Conservation (phyloP, 208 protist genomes). For the Entamoeba dispar region DNA sequence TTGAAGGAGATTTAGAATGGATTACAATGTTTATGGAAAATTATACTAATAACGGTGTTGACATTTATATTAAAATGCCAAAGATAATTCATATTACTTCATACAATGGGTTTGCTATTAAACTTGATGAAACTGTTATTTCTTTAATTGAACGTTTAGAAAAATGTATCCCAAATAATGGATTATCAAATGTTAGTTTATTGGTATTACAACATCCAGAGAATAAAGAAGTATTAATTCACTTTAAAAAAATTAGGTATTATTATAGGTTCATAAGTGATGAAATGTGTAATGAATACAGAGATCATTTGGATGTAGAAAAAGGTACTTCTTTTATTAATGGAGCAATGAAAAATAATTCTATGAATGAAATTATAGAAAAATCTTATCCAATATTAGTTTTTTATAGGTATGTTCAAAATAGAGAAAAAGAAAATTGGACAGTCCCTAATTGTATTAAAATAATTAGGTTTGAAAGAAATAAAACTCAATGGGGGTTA, state of each 20-base stretch:
- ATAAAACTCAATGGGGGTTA: too few species aligned
- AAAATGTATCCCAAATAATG: background rate
- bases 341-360: background rate
- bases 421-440: background rate
- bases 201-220: background rate
- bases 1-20: background rate
- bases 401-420: background rate
- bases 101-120: background rate
- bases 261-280: background rate
- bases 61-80: background rate
- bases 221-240: background rate
- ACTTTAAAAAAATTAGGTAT: background rate
- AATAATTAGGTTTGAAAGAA: background rate
- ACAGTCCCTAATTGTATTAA: background rate
- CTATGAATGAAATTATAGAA: background rate
- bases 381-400: background rate
- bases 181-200: background rate
- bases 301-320: background rate
- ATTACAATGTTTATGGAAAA: background rate
- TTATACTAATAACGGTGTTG: background rate
- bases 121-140: background rate
- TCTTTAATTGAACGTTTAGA: background rate
- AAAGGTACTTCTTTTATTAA: background rate
- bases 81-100: background rate
- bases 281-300: background rate